Evolutionary conservation across 2,329 filamentous ascomycete genomes (phyloP), one percentile per base, ranked within the genome.

Genomic region (Laburnicola sp.): DNA sequence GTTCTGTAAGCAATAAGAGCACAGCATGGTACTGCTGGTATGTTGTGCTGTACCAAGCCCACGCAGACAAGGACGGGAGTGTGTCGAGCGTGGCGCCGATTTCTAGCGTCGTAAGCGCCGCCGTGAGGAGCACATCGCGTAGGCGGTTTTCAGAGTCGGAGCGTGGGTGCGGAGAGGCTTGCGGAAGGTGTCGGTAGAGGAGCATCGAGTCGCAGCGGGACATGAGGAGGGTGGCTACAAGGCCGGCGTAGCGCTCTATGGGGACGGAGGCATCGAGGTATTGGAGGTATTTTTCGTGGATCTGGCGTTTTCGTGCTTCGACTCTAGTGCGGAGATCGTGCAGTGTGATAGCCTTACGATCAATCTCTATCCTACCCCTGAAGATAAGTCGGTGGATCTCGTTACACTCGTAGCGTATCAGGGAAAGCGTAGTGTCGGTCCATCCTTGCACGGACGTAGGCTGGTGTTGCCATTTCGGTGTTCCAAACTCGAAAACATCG

Each of bases 1-100:
- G 74, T 65, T 91, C 87, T 22, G 83, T 81, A 5, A 89, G 77
- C 22, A 92, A 75, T 1, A 91, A 76, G 28, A 91, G 77, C 0
- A 87, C 86, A 3, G 82, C 80, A 63, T 91, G 88, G 67, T 86
- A 89, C 65, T 90, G 87, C 54, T 88, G 85, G 56, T 87, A 82
- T 4, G 88, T 86, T 3, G 87, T 86, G 9, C 67, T 50, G 53
- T 90, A 91, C 88, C 88, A 91, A 1, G 76, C 72, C 86, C 87
- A 91, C 1, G 74, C 73, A 1, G 74, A 69, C 32, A 89, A 59
- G 1, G 76, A 74, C 1, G 79, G 79, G 0, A 76, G 68, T 1
- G 76, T 80, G 50, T 85, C 82, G 8, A 86, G 71, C 6, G 74
- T 73, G 41, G 85, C 80, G 2, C 78, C 79, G 53, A 76, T 76